A percentile compares a stretch with the other conserved stretches of the same genome.
Evolutionary conservation across 768 basidiomycete genomes (phyloP).

Genomic region (Podaxis rugospora): DNA sequence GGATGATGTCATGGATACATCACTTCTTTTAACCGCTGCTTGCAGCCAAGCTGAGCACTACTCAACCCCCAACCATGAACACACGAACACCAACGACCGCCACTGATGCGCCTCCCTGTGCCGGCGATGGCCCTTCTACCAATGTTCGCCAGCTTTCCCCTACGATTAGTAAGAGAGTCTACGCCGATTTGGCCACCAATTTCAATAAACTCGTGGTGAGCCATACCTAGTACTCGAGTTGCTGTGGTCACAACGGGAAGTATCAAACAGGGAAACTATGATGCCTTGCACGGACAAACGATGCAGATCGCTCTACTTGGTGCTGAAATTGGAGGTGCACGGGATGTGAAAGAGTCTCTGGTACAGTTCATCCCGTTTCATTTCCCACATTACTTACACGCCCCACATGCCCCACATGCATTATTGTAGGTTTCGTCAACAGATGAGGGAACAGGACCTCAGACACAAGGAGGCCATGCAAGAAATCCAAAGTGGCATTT

Average conservation of each 20-base stretch:
- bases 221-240: not conserved
- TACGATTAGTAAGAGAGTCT: not conserved
- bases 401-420: not conserved
- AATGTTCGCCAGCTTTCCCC: not conserved
- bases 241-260: no score
- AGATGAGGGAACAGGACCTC: conserved; percentile 39
- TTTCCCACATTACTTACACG: not conserved
- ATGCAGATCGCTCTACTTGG: conserved; percentile 36
- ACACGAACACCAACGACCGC: not conserved
- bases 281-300: conserved; percentile 40
- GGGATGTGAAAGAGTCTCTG: conserved; percentile 38
- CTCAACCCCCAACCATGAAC: not conserved
- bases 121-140: not conserved
- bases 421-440: conserved; percentile 34
- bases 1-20: not conserved
- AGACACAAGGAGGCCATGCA: conserved; percentile 38
- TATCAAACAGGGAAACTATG: conserved; percentile 35
- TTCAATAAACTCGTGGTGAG: conserved; percentile 13
- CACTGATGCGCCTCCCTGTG: not conserved
- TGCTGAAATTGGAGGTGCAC: conserved; percentile 32
- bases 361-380: not conserved
- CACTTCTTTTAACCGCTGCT: not conserved
- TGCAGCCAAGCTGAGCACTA: not conserved
- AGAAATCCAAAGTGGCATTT: conserved; percentile 43
- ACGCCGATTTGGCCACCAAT: conserved; percentile 2